These are phyloP conservation scores for Aegilops umbellulata DNA, from an alignment of 176 grass and related monocot species.

Conservation along the genomic window DNA sequence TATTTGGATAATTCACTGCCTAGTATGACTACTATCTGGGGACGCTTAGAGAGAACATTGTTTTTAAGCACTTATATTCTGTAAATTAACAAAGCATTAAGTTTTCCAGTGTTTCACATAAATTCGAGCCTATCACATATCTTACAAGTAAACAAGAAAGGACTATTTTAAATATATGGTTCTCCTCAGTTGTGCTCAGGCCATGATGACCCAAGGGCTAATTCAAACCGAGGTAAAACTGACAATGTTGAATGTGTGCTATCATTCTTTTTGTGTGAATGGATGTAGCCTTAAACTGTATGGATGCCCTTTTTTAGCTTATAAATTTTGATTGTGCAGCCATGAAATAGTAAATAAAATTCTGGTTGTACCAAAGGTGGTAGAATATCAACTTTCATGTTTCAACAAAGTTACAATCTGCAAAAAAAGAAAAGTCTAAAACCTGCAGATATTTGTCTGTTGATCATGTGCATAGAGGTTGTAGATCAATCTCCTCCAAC, in stretches of 20 bases:
- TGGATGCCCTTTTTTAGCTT: not conserved
- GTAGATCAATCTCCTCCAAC: not conserved
- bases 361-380: not conserved
- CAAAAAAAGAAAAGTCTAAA: not conserved
- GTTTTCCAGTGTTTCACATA: not conserved
- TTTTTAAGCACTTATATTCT: not conserved
- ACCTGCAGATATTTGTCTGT: not conserved
- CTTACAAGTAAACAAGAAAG: not conserved
- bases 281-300: not conserved
- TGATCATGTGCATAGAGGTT: not conserved
- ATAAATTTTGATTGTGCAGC: not conserved
- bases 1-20: conserved; percentile 2
- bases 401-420: not conserved
- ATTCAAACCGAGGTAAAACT: not conserved
- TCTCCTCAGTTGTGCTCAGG: not conserved
- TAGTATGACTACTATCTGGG: not conserved
- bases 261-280: not conserved
- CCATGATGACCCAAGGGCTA: conserved; percentile 8
- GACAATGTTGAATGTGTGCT: not conserved
- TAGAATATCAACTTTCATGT: not conserved
- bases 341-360: conserved; percentile 4
- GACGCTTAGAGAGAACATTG: not conserved
- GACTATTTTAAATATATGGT: not conserved
- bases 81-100: not conserved
- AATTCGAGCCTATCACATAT: conserved; percentile 3